Percentiles rank a stretch among this genome's conserved stretches.
Evolutionary conservation across 1,284 basidiomycete genomes (phyloP).

Genomic region (Cutaneotrichosporon cutaneum): DNA sequence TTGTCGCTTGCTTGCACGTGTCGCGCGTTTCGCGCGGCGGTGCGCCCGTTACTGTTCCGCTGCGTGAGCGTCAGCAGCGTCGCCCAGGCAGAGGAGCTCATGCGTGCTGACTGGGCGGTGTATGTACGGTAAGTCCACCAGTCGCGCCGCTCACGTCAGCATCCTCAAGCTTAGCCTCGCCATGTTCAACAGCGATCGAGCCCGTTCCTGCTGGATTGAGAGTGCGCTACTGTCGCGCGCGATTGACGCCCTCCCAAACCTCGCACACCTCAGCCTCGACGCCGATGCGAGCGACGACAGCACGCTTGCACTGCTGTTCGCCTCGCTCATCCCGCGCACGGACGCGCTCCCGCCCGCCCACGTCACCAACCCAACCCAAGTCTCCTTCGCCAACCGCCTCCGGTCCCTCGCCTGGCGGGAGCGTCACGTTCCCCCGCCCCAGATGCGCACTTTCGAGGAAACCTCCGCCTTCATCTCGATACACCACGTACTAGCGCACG

Average conservation of each 20-base stretch:
- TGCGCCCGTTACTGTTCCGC: slow-evolving; percentile 39
- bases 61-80: slow-evolving; percentile 40
- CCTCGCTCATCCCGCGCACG: slow-evolving; percentile 30
- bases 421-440: no score
- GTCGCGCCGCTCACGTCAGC: slow-evolving; percentile 16
- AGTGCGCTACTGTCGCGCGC: slow-evolving; percentile 36
- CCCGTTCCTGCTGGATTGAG: slow-evolving; percentile 44
- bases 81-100: slow-evolving; percentile 30
- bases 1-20: slow-evolving; percentile 39
- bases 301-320: slow-evolving; percentile 44
- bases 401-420: no score
- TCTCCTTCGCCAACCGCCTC: no score
- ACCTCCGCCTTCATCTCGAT: slow-evolving; percentile 43
- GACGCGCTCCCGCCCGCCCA: background rate
- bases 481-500: slow-evolving; percentile 38
- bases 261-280: slow-evolving; percentile 48
- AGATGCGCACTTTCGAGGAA: no score
- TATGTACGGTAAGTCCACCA: slow-evolving; percentile 37
- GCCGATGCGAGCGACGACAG: slow-evolving; percentile 50
- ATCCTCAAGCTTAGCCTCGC: slow-evolving; percentile 43
- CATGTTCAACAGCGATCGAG: slow-evolving; percentile 46
- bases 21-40: slow-evolving; percentile 35
- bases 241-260: slow-evolving; percentile 35
- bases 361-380: background rate
- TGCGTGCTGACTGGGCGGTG: slow-evolving; percentile 38